Evolutionary conservation across 202 grass and related monocot genomes (phyloP).

Genomic region (Dendrocalamus latiflorus): DNA sequence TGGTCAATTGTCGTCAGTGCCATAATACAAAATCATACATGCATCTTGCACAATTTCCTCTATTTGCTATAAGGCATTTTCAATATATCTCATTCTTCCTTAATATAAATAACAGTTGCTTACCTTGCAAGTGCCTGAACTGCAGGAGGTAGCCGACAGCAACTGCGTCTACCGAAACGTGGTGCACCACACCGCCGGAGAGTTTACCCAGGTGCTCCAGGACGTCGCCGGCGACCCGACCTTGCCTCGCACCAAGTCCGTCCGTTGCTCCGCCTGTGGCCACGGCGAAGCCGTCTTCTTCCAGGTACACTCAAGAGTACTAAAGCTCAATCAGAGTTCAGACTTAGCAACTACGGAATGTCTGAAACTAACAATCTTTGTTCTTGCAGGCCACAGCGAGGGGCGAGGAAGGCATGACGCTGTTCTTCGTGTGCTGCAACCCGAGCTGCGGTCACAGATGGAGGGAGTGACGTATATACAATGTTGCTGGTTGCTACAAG

Average conservation of each 20-base stretch:
- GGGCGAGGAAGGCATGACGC: constrained; percentile 20
- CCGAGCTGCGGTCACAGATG: constrained; percentile 46
- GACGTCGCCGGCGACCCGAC: constrained; percentile 54
- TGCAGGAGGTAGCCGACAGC: constrained; percentile 35
- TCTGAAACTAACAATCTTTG: background rate
- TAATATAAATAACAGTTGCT: background rate
- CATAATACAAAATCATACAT: too few relatives aligned
- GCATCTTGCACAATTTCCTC: background rate
- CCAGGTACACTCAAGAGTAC: background rate
- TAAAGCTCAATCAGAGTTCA: background rate
- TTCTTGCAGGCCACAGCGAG: background rate
- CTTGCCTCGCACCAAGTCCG: constrained; percentile 48
- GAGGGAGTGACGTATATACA: constrained; percentile 25
- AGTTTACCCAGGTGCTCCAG: constrained; percentile 50
- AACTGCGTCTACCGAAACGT: constrained; percentile 46
- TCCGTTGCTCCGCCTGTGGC: constrained; percentile 42
- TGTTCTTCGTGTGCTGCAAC: constrained; percentile 51
- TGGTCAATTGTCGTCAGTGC: too few relatives aligned
- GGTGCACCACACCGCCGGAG: constrained; percentile 25
- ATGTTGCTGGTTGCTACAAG: background rate
- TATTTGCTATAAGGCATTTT: background rate
- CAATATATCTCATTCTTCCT: background rate
- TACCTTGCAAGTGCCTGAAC: background rate
- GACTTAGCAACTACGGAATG: background rate
- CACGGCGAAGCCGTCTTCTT: constrained; percentile 8